These are phyloP conservation scores for Beta vulgaris DNA, from an alignment of 148 eudicot genomes.

Conservation along the genomic window DNA sequence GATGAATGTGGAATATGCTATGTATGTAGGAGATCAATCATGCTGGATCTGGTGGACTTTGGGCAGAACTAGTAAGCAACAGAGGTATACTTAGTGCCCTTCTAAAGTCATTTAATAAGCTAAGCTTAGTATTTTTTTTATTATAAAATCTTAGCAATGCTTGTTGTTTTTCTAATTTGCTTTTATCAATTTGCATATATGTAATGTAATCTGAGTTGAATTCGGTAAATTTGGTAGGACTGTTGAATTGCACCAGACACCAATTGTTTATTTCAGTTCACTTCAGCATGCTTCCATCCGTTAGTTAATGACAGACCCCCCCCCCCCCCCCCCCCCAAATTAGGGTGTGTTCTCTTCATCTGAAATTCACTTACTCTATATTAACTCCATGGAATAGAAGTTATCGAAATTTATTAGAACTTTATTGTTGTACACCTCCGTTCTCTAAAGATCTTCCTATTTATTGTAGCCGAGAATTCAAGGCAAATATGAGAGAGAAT, in stretches of 20 bases:
- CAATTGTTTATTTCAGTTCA: not conserved
- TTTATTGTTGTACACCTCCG: too few relatives aligned
- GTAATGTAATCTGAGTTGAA: not conserved
- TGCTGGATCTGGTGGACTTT: constrained; percentile 94
- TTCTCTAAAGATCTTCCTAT: too few relatives aligned
- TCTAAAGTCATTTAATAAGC: not conserved
- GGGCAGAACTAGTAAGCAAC: constrained; percentile 93
- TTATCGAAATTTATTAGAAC: too few relatives aligned
- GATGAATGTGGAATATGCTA: constrained; percentile 12
- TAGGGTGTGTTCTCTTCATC: too few relatives aligned
- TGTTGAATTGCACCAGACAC: not conserved
- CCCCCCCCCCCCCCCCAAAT: too few relatives aligned
- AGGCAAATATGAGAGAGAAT: too few relatives aligned
- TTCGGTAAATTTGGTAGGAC: not conserved
- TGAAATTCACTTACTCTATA: too few relatives aligned
- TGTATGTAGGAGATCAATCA: constrained; percentile 82
- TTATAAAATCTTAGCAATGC: not conserved
- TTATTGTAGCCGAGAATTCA: too few relatives aligned
- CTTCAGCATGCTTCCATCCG: not conserved
- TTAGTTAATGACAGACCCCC: not conserved
- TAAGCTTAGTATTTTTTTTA: not conserved
- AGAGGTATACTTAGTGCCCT: constrained; percentile 50
- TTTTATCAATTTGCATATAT: not conserved
- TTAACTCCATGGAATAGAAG: too few relatives aligned
- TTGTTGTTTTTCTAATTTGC: not conserved